These are phyloP conservation scores for Crataegus laevigata DNA, from an alignment of 306 rosid genomes.

Conservation along the genomic window DNA sequence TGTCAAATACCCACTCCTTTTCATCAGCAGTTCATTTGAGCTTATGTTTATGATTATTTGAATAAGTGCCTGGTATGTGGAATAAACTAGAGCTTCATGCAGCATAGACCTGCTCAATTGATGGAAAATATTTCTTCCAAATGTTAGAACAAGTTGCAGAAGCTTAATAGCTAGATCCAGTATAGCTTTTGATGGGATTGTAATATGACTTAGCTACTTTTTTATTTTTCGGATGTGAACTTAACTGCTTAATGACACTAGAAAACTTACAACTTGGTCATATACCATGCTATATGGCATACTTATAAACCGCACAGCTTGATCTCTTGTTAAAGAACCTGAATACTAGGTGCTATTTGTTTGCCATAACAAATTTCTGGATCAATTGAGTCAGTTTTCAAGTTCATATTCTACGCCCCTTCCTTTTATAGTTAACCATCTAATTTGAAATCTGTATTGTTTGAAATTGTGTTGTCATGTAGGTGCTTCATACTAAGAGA, in stretches of 20 bases:
- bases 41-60: neutral
- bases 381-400: neutral
- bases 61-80: neutral
- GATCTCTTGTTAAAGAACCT: neutral
- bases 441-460: conserved; percentile 7
- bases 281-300: neutral
- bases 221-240: neutral
- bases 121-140: neutral
- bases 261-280: neutral
- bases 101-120: neutral
- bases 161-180: neutral
- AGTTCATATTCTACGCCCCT: neutral
- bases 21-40: neutral
- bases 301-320: neutral
- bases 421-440: conserved; percentile 11
- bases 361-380: neutral
- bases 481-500: conserved; percentile 90
- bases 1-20: neutral
- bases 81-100: neutral
- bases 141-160: neutral
- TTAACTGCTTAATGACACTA: neutral
- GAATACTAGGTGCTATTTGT: neutral
- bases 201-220: neutral
- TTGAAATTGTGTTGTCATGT: conserved; percentile 23
- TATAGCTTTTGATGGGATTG: neutral